Base-by-base conservation (phyloP, 1,284 basidiomycete genomes). In the Boletus nobilissimus region DNA sequence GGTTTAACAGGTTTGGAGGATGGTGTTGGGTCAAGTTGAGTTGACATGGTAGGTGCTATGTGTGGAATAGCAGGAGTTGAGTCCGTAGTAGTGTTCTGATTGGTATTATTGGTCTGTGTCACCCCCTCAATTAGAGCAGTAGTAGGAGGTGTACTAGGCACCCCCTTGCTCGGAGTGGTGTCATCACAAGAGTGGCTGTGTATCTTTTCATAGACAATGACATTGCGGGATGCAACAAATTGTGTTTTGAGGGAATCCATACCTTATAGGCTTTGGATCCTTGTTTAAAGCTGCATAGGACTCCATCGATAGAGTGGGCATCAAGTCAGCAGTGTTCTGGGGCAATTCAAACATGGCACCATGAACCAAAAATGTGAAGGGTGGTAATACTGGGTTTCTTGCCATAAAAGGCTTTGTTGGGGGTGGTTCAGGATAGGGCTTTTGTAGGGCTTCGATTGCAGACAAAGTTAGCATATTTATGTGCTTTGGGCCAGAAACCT, bases 221-320 rank as follows among this genome's bases (percentile, higher is more conserved):
- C 24, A 29, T 70, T 36, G 2, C 38, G 22, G 16, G 38, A 70
- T 1, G 68, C 13, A 7, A 40, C 32, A 14, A 70, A 70, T 40
- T 70, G 29, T 40, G 38, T 70, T 40, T 57, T 7, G 51, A 57
- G 8, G 51, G 51, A 3, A 70, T 57, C 38, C 36, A 70, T 4
- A 70, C 38, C 38, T 70, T 70, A 51, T 70, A 70, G n/a, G 68
- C 68, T n/a, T 69, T 69, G 34, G 34, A 69, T 24, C 38, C 51
- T 39, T 26, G 8, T 19, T 70, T 16, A 8, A 70, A 70, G 3
- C 54, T 16, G 22, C 69, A 70, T 19, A 62, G n/a, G 3, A 62
- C 14, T 11, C 70, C 32, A 19, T 71, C n/a, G 14, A 62, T 46
- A 7, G 57, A 71, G 22, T 71, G 70, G 5, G 57, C 13, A 19